These are phyloP conservation scores for Arthroderma sp. DNA, from an alignment of 2,329 filamentous ascomycete species.

Conservation along the genomic window DNA sequence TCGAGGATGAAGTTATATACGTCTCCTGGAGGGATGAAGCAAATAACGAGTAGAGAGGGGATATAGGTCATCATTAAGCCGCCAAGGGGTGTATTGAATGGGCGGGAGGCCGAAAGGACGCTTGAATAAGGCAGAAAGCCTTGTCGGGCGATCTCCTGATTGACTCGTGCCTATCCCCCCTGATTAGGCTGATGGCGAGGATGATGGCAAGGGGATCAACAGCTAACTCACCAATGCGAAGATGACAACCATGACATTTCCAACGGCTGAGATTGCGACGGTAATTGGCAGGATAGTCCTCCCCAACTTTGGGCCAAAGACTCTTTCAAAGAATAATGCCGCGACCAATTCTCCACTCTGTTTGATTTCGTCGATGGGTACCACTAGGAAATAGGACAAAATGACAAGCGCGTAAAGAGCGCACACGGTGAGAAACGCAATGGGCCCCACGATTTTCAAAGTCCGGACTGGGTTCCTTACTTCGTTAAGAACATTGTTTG, in stretches of 20 bases:
- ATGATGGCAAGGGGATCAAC: not conserved
- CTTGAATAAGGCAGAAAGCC: conserved; percentile 54
- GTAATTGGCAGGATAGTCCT: conserved; percentile 47
- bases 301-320: conserved; percentile 49
- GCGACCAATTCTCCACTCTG: conserved; percentile 54
- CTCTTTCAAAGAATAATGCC: conserved; percentile 51
- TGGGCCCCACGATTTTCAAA: conserved; percentile 47
- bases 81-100: conserved; percentile 54
- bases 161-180: conserved; percentile 45
- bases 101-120: conserved; percentile 49
- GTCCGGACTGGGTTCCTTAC: conserved; percentile 56
- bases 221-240: conserved; percentile 48
- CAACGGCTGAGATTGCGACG: conserved; percentile 53
- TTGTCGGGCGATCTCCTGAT: conserved; percentile 59
- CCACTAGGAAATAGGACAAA: conserved; percentile 49
- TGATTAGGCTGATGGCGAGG: conserved; percentile 8
- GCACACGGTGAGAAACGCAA: conserved; percentile 49
- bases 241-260: conserved; percentile 61
- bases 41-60: conserved; percentile 53
- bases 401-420: conserved; percentile 56
- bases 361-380: conserved; percentile 55
- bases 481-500: conserved; percentile 59
- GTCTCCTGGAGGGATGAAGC: conserved; percentile 49
- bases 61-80: conserved; percentile 57
- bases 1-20: conserved; percentile 63